Evolutionary conservation across 177 flowering plant species (phyloP).

Genomic region (Tripterygium wilfordii): DNA sequence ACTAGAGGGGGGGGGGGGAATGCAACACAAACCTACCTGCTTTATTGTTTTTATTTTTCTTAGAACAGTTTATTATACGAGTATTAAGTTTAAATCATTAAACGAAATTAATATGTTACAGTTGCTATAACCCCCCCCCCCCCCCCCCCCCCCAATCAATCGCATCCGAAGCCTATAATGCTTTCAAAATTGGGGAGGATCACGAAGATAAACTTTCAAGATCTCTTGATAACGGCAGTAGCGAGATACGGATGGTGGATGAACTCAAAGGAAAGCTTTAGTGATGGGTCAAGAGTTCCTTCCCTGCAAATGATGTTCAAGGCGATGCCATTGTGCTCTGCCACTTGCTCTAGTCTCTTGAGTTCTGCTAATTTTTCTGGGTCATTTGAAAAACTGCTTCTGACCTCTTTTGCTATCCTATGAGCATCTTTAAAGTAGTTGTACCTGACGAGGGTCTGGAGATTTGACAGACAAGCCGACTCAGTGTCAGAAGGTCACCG

Average conservation of each 20-base stretch:
- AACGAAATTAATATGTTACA: conserved; percentile 9
- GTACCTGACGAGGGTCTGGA: conserved; percentile 51
- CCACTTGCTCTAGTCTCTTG: conserved; percentile 74
- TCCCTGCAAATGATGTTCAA: conserved; percentile 59
- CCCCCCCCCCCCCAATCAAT: background rate
- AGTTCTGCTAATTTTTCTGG: conserved; percentile 75
- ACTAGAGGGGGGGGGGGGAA: no score
- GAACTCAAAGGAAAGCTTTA: conserved; percentile 81
- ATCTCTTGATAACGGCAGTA: conserved; percentile 74
- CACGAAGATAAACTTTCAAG: conserved; percentile 25
- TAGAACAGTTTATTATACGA: no score
- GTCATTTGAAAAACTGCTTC: conserved; percentile 59
- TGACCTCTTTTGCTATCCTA: conserved; percentile 73
- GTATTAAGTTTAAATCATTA: no score
- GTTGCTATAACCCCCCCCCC: conserved; percentile 9
- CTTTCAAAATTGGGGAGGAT: conserved; percentile 28
- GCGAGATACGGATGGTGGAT: conserved; percentile 82
- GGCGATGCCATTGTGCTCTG: conserved; percentile 84
- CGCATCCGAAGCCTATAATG: conserved; percentile 2
- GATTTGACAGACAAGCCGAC: background rate
- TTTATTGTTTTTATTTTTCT: no score
- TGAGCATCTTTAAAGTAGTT: conserved; percentile 85
- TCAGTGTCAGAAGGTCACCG: background rate
- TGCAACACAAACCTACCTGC: no score
- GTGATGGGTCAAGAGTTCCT: conserved; percentile 63